Conservation (phyloP, 345 rosid species). For the Orychophragmus violaceus region DNA sequence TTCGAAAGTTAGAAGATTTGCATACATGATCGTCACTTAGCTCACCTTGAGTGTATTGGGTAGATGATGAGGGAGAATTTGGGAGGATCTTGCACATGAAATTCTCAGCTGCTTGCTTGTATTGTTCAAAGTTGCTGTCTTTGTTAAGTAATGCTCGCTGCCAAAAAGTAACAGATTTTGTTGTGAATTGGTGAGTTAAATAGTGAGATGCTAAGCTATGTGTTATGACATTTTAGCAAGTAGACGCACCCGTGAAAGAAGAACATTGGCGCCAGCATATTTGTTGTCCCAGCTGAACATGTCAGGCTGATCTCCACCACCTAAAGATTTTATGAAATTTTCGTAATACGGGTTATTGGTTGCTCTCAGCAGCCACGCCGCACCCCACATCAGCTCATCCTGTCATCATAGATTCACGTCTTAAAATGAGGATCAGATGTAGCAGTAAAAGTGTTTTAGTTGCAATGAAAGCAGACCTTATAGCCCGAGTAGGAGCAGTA, state of each 20-base stretch:
- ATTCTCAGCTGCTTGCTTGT: constrained; percentile 59
- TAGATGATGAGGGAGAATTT: constrained; percentile 62
- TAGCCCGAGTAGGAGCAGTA: constrained; percentile 92
- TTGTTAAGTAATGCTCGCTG: constrained; percentile 59
- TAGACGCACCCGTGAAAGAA: constrained; percentile 63
- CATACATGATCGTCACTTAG: not conserved
- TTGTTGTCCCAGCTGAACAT: constrained; percentile 95
- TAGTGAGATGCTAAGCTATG: not conserved
- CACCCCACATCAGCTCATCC: constrained; percentile 94
- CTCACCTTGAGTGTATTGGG: constrained; percentile 86
- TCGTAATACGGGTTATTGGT: constrained; percentile 58
- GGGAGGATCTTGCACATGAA: constrained; percentile 90
- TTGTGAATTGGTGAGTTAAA: not conserved
- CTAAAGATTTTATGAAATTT: constrained; percentile 55
- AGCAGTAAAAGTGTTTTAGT: not conserved
- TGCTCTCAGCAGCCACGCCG: constrained; percentile 74
- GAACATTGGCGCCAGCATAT: constrained; percentile 81
- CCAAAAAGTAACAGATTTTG: not conserved
- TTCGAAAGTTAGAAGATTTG: not conserved
- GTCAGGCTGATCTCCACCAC: constrained; percentile 73
- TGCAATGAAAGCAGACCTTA: constrained; percentile 39
- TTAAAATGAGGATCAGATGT: not conserved
- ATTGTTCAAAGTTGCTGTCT: constrained; percentile 55
- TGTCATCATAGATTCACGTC: constrained; percentile 13
- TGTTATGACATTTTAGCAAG: not conserved